phyloP scores from a whole-genome alignment of 345 rosid genomes.

The Populus deltoides region DNA sequence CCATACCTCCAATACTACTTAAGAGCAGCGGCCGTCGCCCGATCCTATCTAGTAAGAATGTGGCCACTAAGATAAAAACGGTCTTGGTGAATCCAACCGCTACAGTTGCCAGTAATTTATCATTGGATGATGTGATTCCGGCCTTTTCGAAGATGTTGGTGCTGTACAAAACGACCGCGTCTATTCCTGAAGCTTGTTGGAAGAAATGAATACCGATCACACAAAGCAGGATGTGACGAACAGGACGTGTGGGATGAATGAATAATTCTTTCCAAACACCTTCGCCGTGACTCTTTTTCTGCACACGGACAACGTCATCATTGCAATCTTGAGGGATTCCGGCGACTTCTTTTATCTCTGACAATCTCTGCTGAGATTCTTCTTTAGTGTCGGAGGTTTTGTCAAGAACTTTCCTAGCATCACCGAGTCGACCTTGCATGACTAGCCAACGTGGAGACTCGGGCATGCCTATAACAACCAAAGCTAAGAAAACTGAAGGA shows the following conservation, averaged over 20 bases:
- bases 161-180: constrained; percentile 79
- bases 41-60: constrained; percentile 61
- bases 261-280: constrained; percentile 74
- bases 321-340: constrained; percentile 70
- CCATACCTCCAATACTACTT: constrained; percentile 71
- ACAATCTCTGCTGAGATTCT: constrained; percentile 58
- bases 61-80: constrained; percentile 59
- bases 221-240: constrained; percentile 65
- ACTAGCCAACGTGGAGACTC: constrained; percentile 98
- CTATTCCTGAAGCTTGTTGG: constrained; percentile 84
- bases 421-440: constrained; percentile 83
- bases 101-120: constrained; percentile 63
- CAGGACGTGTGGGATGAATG: constrained; percentile 56
- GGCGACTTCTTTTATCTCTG: constrained; percentile 77
- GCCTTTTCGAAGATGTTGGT: constrained; percentile 77
- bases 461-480: constrained; percentile 75
- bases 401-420: constrained; percentile 69
- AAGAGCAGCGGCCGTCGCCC: constrained; percentile 84
- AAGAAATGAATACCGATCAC: constrained; percentile 75
- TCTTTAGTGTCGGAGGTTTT: constrained; percentile 62
- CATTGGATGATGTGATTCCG: constrained; percentile 46
- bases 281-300: constrained; percentile 41
- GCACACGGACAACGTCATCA: constrained; percentile 63
- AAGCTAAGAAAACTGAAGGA: constrained; percentile 58
- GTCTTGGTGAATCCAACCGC: constrained; percentile 85